Evolutionary conservation across 495 filamentous ascomycete species (phyloP).

Genomic region (Pseudotulostoma volvatum): DNA sequence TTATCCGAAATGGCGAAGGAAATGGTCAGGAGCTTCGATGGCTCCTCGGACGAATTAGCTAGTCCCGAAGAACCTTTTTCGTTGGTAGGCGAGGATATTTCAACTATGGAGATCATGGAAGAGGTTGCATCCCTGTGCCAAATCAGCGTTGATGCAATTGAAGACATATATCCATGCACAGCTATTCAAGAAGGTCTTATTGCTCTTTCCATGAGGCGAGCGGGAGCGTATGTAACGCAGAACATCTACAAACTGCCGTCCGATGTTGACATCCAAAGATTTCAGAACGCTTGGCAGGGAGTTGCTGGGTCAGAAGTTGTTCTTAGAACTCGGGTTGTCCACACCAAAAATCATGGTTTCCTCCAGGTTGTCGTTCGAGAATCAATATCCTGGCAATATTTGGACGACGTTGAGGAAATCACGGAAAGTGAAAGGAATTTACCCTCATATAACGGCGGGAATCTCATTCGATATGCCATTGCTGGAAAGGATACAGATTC

Average conservation of each 20-base stretch:
- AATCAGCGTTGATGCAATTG: slow-evolving; percentile 15
- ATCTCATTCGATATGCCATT: slow-evolving; percentile 28
- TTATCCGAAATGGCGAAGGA: slow-evolving; percentile 20
- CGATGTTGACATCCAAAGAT: slow-evolving; percentile 22
- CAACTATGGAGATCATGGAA: not conserved
- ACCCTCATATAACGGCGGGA: slow-evolving; percentile 25
- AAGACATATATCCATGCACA: too few relatives aligned
- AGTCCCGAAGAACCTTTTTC: not conserved
- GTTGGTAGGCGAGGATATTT: not conserved
- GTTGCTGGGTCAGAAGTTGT: slow-evolving; percentile 13
- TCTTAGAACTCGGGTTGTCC: slow-evolving; percentile 27
- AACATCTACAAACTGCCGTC: slow-evolving; percentile 17
- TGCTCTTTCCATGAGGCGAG: slow-evolving; percentile 24
- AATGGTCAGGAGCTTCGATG: not conserved
- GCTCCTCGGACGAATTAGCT: not conserved
- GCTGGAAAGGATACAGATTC: slow-evolving; percentile 5
- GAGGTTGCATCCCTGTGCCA: not conserved
- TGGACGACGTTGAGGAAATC: slow-evolving; percentile 10
- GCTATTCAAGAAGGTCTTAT: slow-evolving; percentile 38
- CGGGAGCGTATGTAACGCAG: slow-evolving; percentile 25
- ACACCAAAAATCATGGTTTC: slow-evolving; percentile 22
- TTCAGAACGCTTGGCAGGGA: slow-evolving; percentile 33
- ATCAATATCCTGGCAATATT: slow-evolving; percentile 15
- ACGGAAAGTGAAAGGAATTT: slow-evolving; percentile 23
- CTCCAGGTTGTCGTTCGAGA: slow-evolving; percentile 34